Percentiles rank a stretch among this genome's conserved stretches.
phyloP scores from a whole-genome alignment of 805 yeast genomes.

The Crinitomyces ghanaensis region DNA sequence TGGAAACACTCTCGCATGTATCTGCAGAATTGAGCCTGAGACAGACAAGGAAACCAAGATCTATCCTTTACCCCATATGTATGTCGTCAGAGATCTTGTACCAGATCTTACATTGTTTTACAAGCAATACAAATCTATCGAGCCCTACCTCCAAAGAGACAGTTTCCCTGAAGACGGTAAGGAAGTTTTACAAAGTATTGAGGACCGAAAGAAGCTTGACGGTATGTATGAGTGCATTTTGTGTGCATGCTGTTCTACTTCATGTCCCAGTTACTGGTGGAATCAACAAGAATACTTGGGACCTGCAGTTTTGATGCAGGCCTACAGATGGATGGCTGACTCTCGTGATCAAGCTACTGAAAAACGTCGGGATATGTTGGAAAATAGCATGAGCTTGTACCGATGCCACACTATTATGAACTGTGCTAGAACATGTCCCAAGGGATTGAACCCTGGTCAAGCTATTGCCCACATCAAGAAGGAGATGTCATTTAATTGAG shows the following conservation, averaged over 20 bases:
- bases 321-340: slow-evolving; percentile 97
- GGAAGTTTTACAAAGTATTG: slow-evolving; percentile 84
- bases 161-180: slow-evolving; percentile 76
- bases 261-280: slow-evolving; percentile 99
- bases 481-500: slow-evolving; percentile 59
- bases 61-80: slow-evolving; percentile 98
- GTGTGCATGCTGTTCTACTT: slow-evolving; percentile 97
- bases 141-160: slow-evolving; percentile 87
- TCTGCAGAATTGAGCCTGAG: slow-evolving; percentile 85
- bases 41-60: slow-evolving; percentile 65
- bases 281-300: slow-evolving; percentile 97
- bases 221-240: slow-evolving; percentile 95
- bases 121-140: slow-evolving; percentile 96
- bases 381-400: slow-evolving; percentile 94
- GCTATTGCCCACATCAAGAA: slow-evolving; percentile 97
- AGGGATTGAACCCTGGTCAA: slow-evolving; percentile 94
- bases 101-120: slow-evolving; percentile 97
- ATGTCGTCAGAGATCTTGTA: slow-evolving; percentile 89
- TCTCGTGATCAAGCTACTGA: slow-evolving; percentile 86
- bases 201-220: slow-evolving; percentile 90
- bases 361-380: slow-evolving; percentile 75
- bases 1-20: slow-evolving; percentile 90
- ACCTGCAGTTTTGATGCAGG: slow-evolving; percentile 98
- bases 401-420: slow-evolving; percentile 99
- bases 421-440: slow-evolving; percentile 96